phyloP scores from a whole-genome alignment of 1,284 basidiomycete genomes.

The Fomes fomentarius region DNA sequence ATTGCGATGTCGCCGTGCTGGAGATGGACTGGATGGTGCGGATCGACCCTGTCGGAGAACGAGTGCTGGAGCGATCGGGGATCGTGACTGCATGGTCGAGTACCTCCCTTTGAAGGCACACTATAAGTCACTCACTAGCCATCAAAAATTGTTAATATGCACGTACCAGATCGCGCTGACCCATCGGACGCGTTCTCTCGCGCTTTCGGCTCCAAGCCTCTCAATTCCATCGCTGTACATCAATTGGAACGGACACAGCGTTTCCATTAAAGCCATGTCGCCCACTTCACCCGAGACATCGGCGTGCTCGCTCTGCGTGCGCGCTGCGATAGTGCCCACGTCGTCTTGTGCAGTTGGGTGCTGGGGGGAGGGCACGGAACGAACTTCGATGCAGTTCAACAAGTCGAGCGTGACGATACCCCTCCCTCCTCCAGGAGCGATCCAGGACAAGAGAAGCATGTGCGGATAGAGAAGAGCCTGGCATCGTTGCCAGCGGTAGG shows the following conservation, averaged over 20 bases:
- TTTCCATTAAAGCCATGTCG: slow-evolving; percentile 53
- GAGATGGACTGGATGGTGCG: slow-evolving; percentile 64
- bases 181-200: slow-evolving; percentile 85
- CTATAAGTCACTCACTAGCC: neutral
- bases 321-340: slow-evolving; percentile 81
- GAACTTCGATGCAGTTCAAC: slow-evolving; percentile 81
- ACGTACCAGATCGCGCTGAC: slow-evolving; percentile 84
- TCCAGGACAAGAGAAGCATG: slow-evolving; percentile 82
- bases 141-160: slow-evolving; percentile 1
- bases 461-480: slow-evolving; percentile 83
- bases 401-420: slow-evolving; percentile 84
- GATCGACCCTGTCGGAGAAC: slow-evolving; percentile 75
- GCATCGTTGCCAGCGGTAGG: slow-evolving; percentile 83
- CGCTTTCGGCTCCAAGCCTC: slow-evolving; percentile 80
- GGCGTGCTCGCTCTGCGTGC: slow-evolving; percentile 54
- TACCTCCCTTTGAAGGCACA: slow-evolving; percentile 61
- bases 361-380: slow-evolving; percentile 75
- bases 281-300: slow-evolving; percentile 49
- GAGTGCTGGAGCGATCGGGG: slow-evolving; percentile 54
- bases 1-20: slow-evolving; percentile 37
- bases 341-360: slow-evolving; percentile 81
- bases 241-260: slow-evolving; percentile 86
- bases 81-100: slow-evolving; percentile 51
- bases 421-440: slow-evolving; percentile 74
- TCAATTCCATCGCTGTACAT: slow-evolving; percentile 88